These are phyloP conservation scores for Phanerochaete carnosa DNA, from an alignment of 768 basidiomycete species.

Conservation along the genomic window DNA sequence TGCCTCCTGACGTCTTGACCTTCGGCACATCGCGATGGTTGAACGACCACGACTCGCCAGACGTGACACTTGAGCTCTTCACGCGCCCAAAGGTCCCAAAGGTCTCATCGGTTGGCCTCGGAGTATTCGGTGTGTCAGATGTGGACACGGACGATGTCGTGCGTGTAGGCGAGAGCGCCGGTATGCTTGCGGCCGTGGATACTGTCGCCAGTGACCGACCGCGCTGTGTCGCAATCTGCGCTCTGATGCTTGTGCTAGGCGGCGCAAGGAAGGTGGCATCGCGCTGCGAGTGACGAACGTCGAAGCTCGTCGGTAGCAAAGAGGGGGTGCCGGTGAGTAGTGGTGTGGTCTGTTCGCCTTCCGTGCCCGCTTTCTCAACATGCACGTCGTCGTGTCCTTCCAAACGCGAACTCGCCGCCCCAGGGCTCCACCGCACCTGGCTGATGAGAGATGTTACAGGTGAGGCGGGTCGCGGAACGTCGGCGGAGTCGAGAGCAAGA, in stretches of 20 bases:
- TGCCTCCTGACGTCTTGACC: neutral
- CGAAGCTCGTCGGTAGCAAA: neutral
- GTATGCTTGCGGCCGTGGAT: slow-evolving; percentile 7
- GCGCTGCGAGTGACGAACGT: slow-evolving; percentile 2
- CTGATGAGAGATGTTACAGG: neutral
- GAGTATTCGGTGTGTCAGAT: slow-evolving; percentile 21
- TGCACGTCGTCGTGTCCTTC: neutral
- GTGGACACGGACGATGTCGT: slow-evolving; percentile 16
- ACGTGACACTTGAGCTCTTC: neutral
- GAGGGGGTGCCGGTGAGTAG: too few species aligned
- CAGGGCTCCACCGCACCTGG: neutral
- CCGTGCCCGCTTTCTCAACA: neutral
- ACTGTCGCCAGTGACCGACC: neutral
- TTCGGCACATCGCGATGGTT: slow-evolving; percentile 13
- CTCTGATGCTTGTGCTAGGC: neutral
- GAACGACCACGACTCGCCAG: slow-evolving; percentile 1
- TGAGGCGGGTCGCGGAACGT: neutral
- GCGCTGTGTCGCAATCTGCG: neutral
- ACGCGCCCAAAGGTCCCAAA: neutral
- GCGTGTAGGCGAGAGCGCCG: slow-evolving; percentile 25
- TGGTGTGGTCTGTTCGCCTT: neutral
- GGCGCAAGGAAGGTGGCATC: neutral
- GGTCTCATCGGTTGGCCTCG: slow-evolving; percentile 1
- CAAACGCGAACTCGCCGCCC: neutral
- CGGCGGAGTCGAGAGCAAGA: neutral